Evolutionary conservation across 1,139 yeast genomes (phyloP).

Genomic region (Geotrichum bryndzae): DNA sequence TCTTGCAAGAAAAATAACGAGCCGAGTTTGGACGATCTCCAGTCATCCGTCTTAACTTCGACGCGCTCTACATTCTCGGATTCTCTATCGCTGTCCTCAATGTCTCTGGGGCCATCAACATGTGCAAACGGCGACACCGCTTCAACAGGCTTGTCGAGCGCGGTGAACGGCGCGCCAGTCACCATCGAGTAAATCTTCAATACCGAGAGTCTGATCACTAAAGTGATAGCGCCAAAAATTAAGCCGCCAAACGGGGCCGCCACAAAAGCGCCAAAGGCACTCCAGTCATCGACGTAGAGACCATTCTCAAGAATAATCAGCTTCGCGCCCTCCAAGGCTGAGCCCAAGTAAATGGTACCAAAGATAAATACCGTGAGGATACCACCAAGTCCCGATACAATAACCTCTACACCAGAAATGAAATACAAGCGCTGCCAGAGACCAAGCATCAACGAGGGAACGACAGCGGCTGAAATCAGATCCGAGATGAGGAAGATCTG

Average conservation of each 20-base stretch:
- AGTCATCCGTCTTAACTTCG: slow-evolving; percentile 1
- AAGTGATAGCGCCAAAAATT: slow-evolving; percentile 48
- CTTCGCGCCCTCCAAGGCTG: slow-evolving; percentile 73
- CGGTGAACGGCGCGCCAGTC: slow-evolving; percentile 48
- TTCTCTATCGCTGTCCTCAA: neutral
- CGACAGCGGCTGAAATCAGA: slow-evolving; percentile 75
- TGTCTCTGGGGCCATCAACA: slow-evolving; percentile 6
- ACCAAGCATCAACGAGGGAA: slow-evolving; percentile 82
- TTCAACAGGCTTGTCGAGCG: slow-evolving; percentile 45
- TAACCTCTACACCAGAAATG: slow-evolving; percentile 73
- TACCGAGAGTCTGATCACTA: slow-evolving; percentile 46
- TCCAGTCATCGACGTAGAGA: slow-evolving; percentile 80
- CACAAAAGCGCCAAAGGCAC: slow-evolving; percentile 90
- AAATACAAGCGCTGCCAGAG: slow-evolving; percentile 57
- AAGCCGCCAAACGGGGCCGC: slow-evolving; percentile 84
- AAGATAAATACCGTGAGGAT: slow-evolving; percentile 71
- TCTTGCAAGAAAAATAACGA: slow-evolving; percentile 6
- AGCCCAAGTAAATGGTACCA: slow-evolving; percentile 70
- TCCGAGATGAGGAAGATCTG: slow-evolving; percentile 89
- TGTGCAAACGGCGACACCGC: slow-evolving; percentile 17
- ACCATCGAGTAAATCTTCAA: slow-evolving; percentile 38
- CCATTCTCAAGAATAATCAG: slow-evolving; percentile 72
- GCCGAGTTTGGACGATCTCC: slow-evolving; percentile 14
- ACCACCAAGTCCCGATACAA: slow-evolving; percentile 80
- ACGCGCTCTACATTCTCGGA: neutral